These are phyloP conservation scores for Dissophora ornata DNA, from an alignment of 192 early-diverging fungal species.

Conservation along the genomic window DNA sequence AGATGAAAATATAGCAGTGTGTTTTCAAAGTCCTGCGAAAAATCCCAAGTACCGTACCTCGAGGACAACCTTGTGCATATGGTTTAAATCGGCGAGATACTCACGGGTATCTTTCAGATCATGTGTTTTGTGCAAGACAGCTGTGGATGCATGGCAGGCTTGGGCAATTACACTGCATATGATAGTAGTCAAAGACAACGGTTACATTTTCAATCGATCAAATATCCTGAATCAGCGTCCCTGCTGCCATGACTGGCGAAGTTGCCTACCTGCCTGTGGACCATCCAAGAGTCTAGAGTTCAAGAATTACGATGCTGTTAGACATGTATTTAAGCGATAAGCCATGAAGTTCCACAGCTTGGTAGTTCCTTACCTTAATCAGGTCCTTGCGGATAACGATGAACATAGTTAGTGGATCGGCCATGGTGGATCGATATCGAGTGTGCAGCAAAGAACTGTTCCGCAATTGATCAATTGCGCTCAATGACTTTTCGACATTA, in stretches of 20 bases:
- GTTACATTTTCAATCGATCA: too few species aligned
- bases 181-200: too few species aligned
- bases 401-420: constrained; percentile 80
- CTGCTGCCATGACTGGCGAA: too few species aligned
- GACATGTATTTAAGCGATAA: too few species aligned
- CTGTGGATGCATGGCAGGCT: constrained; percentile 77
- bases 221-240: too few species aligned
- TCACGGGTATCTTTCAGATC: constrained; percentile 68
- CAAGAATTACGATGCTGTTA: too few species aligned
- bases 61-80: constrained; percentile 82
- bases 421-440: constrained; percentile 17
- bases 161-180: constrained; percentile 75
- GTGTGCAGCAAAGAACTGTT: not conserved
- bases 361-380: constrained; percentile 78
- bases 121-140: constrained; percentile 70
- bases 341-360: too few species aligned
- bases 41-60: constrained; percentile 63
- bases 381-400: constrained; percentile 85
- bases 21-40: too few species aligned
- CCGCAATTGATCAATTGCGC: too few species aligned
- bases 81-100: constrained; percentile 69
- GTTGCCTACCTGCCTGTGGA: constrained; percentile 74
- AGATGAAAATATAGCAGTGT: not conserved
- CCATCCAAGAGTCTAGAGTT: constrained; percentile 64
- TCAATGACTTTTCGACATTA: too few species aligned